Evolutionary conservation across 345 rosid genomes (phyloP), one percentile per base, ranked within the genome.

Genomic region (Lumnitzera littorea): DNA sequence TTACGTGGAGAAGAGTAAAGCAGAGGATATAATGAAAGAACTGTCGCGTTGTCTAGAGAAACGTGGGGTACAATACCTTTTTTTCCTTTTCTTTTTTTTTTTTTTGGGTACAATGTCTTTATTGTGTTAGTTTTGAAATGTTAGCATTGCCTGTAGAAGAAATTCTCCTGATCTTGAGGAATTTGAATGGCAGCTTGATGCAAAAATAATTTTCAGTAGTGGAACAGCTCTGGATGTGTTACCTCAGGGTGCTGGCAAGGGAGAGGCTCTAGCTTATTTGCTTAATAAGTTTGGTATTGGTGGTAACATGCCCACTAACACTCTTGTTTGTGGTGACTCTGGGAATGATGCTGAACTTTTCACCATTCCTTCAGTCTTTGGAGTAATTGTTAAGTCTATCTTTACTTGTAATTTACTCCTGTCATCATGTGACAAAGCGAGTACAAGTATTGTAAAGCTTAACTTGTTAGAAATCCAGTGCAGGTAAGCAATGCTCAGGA

Each of bases 311-410:
- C 86, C 96, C 54, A 62, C 46, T 53, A 85, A 80, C 59, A 80
- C 82, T 61, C 92, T 91, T 63, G 96, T 87, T 43, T 89, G 98
- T 70, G 98, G 98, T 56, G 98, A 89, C 70, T 89, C 96, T 58
- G 96, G 96, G 69, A 91, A 91, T 70, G 98, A 91, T 73, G 87
- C 89, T 15, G 96, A 91, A 29, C 76, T 91, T 46, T 89, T 87
- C 74, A 68, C 70, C 27, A 27, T 89, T 62, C 72, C 95, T 48
- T 78, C 80, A 55, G 87, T 80, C 43, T 72, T 82, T 70, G 98
- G 98, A 20, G 96, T 89, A 54, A 83, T 89, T 96, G 98, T 91
- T 56, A 50, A 20, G 87, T 73, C 54, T 62, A 25, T 10, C 55
- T 48, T 51, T 17, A 46, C 20, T 70, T 7, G 15, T 60, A 27